These are phyloP conservation scores for Ascochyta koolunga DNA, from an alignment of 2,329 filamentous ascomycete genomes.

Conservation along the genomic window DNA sequence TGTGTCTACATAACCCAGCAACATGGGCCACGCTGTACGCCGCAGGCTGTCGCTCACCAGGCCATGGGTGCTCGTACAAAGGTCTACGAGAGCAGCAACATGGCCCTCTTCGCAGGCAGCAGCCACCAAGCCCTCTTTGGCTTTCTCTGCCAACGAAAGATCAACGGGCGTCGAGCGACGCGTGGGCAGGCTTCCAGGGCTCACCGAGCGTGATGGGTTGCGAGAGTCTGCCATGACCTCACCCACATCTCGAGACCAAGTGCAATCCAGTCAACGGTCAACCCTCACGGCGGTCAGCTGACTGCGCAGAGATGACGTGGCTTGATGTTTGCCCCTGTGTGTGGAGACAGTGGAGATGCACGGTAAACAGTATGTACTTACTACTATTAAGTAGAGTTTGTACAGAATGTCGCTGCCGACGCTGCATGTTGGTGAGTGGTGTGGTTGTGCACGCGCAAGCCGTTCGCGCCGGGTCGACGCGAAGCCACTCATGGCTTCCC, in stretches of 20 bases:
- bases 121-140: constrained; percentile 44
- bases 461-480: constrained; percentile 18
- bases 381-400: background rate
- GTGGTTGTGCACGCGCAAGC: constrained; percentile 5
- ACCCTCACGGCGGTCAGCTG: background rate
- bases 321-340: constrained; percentile 5
- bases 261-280: background rate
- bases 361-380: background rate
- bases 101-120: constrained; percentile 51
- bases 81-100: constrained; percentile 47
- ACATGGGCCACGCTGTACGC: constrained; percentile 74
- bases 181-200: constrained; percentile 33
- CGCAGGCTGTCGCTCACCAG: constrained; percentile 64
- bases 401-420: constrained; percentile 1
- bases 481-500: constrained; percentile 22
- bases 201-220: constrained; percentile 35
- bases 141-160: constrained; percentile 24
- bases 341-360: constrained; percentile 1
- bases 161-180: constrained; percentile 23
- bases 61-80: constrained; percentile 54
- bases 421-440: constrained; percentile 5
- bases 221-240: constrained; percentile 33
- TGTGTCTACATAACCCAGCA: constrained; percentile 49
- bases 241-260: constrained; percentile 24
- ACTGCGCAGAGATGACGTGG: constrained; percentile 12